These are phyloP conservation scores for Boechera divaricarpa DNA, from an alignment of 345 rosid genomes.

Conservation along the genomic window DNA sequence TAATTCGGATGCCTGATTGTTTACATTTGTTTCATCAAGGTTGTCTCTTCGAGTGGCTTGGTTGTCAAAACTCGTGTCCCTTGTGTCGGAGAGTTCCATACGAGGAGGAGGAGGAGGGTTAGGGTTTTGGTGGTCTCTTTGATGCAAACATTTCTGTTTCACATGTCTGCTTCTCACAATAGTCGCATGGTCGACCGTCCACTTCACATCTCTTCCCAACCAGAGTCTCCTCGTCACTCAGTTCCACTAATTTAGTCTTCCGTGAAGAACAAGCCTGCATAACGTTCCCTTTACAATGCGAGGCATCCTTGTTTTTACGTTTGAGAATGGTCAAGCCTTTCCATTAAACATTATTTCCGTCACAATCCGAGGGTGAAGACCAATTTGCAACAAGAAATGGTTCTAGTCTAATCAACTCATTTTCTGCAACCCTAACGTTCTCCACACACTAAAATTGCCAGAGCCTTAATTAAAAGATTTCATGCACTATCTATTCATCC, in stretches of 20 bases:
- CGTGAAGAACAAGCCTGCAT: no score
- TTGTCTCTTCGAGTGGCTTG: constrained; percentile 23
- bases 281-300: no score
- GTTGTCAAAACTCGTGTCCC: constrained; percentile 5
- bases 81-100: constrained; percentile 7
- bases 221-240: constrained; percentile 26
- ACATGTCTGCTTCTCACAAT: constrained; percentile 19
- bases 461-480: no score
- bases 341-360: constrained; percentile 47
- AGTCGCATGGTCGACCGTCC: constrained; percentile 38
- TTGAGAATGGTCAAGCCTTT: constrained; percentile 44
- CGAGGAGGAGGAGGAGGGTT: background rate
- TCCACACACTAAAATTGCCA: background rate
- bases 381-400: constrained; percentile 74
- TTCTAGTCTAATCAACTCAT: constrained; percentile 45
- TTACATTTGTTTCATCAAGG: constrained; percentile 29
- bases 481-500: no score
- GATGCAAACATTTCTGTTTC: no score
- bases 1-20: constrained; percentile 27
- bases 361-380: constrained; percentile 54
- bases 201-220: constrained; percentile 52
- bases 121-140: no score
- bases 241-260: no score
- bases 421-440: constrained; percentile 14
- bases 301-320: no score